Evolutionary conservation across 306 rosid species (phyloP), one percentile per base, ranked within the genome.

Genomic region (Castanospermum australe): DNA sequence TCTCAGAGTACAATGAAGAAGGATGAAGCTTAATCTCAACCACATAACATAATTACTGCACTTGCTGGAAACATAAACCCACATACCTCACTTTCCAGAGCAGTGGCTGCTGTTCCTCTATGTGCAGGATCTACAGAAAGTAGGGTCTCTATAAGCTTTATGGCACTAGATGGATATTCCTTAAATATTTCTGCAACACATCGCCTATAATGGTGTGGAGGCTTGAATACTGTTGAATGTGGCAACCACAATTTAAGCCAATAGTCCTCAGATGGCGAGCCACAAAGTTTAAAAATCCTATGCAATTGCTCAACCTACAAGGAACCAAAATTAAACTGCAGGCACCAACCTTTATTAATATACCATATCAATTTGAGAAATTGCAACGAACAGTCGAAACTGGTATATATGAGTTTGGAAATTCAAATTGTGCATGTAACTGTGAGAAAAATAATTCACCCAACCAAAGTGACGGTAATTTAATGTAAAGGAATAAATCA

Each of bases 281-380:
- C 99, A 85, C 99, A 94, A 30, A 94, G 97, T 90, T 94, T 94
- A 82, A 89, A 94, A 66, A 92, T 94, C 84, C 86, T 94, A 83
- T 94, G 99, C 84, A 94, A 86, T 63, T 94, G 99, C 80, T 94
- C 99, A 80, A 94, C 97, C 99, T 94, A 71, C 76, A 88, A 71
- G 21, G 39, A 75, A 67, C 35, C 17, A 51, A 39, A 64, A 45
- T 39, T 39, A 79, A 55, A 61, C 55, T 47, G 80, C 32, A 73
- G 64, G 75, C 44, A 84, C 75, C 50, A 63, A 45, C 44, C 35
- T 59, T 61, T 62, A 30, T 41, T 30, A 54, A 69, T 41, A 20
- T n/a, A 57, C 11, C 70, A 25, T 22, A 14, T 57, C 25, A 20
- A 64, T 64, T 8, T 32, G 28, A 54, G 54, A 70, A 69, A 62